These are phyloP conservation scores for Arachis hypogaea DNA, from an alignment of 306 rosid genomes.

Conservation along the genomic window DNA sequence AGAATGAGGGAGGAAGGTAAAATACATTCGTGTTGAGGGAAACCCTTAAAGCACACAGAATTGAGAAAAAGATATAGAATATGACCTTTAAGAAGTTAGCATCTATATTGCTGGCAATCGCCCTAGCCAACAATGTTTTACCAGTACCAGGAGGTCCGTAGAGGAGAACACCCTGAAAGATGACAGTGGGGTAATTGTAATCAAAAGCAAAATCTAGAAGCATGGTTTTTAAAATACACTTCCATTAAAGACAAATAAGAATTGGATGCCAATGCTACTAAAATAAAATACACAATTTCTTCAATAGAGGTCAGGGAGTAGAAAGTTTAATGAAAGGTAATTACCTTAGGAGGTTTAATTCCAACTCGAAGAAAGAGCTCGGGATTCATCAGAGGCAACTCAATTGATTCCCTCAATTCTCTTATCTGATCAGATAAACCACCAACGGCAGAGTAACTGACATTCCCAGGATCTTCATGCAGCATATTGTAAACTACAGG, in stretches of 20 bases:
- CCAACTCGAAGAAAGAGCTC: constrained; percentile 96
- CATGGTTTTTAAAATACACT: constrained; percentile 8
- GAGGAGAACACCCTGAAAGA: constrained; percentile 89
- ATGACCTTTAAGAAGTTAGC: constrained; percentile 93
- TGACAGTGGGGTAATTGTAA: constrained; percentile 13
- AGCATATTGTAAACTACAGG: constrained; percentile 95
- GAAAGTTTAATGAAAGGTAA: constrained; percentile 21
- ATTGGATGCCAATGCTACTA: background rate
- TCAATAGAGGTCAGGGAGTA: constrained; percentile 1
- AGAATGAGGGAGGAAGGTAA: constrained; percentile 20
- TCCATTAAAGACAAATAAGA: constrained; percentile 4
- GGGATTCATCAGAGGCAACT: constrained; percentile 95
- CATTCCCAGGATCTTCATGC: constrained; percentile 97
- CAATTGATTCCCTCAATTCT: constrained; percentile 93
- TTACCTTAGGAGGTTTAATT: constrained; percentile 95
- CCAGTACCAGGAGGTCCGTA: constrained; percentile 99
- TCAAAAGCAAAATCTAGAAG: constrained; percentile 32
- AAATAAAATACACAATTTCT: background rate
- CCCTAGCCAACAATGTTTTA: constrained; percentile 93
- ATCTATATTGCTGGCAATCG: constrained; percentile 94
- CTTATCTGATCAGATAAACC: constrained; percentile 97
- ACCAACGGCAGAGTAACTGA: constrained; percentile 99
- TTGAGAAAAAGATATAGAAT: constrained; percentile 6
- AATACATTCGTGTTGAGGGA: constrained; percentile 22
- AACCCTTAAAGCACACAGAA: constrained; percentile 9